Evolutionary conservation across 2,329 filamentous ascomycete genomes (phyloP).

Genomic region (Ambrosiella beaveri): DNA sequence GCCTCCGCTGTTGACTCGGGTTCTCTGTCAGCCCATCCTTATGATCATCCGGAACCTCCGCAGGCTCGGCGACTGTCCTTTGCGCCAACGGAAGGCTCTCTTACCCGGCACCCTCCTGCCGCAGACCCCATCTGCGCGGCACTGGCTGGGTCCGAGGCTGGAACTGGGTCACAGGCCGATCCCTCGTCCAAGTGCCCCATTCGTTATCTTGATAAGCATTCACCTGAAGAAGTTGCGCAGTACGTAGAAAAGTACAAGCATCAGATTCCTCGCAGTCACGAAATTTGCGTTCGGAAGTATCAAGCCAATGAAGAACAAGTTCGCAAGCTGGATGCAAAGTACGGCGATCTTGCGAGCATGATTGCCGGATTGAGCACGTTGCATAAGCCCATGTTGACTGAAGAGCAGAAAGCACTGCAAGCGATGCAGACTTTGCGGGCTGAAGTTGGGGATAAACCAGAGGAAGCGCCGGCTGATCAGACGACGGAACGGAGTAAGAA

Average conservation of each 20-base stretch:
- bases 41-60: not conserved
- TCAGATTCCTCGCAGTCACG: slow-evolving; percentile 81
- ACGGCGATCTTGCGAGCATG: slow-evolving; percentile 84
- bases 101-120: slow-evolving; percentile 18
- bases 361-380: slow-evolving; percentile 77
- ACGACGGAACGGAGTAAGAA: slow-evolving; percentile 20
- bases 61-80: slow-evolving; percentile 20
- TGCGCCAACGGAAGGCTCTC: slow-evolving; percentile 26
- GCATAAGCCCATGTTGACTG: slow-evolving; percentile 71
- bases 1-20: not conserved
- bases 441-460: slow-evolving; percentile 23
- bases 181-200: slow-evolving; percentile 65
- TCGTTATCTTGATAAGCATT: slow-evolving; percentile 79
- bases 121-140: slow-evolving; percentile 45
- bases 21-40: not conserved
- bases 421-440: slow-evolving; percentile 22
- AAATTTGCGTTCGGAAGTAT: slow-evolving; percentile 78
- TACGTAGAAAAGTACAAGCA: slow-evolving; percentile 95
- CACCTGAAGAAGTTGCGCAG: slow-evolving; percentile 77
- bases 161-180: slow-evolving; percentile 33
- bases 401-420: slow-evolving; percentile 22
- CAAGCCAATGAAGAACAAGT: slow-evolving; percentile 75
- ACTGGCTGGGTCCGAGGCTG: slow-evolving; percentile 41
- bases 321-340: slow-evolving; percentile 80
- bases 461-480: slow-evolving; percentile 22